Conservation (phyloP, 495 filamentous ascomycete genomes). For the Penicillium paxilli region DNA sequence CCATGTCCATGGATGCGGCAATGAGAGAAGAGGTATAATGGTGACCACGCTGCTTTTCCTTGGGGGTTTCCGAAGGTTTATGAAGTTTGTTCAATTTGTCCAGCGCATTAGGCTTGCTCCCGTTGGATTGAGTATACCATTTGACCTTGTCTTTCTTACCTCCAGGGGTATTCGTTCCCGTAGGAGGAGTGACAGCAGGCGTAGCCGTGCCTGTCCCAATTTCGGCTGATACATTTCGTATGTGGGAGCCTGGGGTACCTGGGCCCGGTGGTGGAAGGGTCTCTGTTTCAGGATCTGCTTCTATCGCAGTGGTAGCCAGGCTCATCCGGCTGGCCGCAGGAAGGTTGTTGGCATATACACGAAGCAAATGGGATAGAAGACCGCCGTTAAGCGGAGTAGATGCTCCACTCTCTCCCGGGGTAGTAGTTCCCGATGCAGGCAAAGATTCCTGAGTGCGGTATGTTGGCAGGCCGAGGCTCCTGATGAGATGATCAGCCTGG, state of each 20-base stretch:
- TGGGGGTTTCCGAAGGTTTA: conserved; percentile 2
- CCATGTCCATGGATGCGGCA: conserved; percentile 29
- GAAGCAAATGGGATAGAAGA: conserved; percentile 26
- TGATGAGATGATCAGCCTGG: conserved; percentile 27
- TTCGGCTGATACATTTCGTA: background rate
- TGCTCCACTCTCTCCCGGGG: conserved; percentile 18
- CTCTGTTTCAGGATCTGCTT: conserved; percentile 21
- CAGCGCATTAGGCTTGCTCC: conserved; percentile 7
- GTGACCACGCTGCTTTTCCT: conserved; percentile 7
- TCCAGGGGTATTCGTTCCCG: conserved; percentile 12
- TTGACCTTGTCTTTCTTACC: conserved; percentile 35
- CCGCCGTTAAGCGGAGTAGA: conserved; percentile 25
- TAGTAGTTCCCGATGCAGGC: conserved; percentile 15
- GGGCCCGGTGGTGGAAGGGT: conserved; percentile 17
- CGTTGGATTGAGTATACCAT: conserved; percentile 30
- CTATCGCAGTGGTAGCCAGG: conserved; percentile 17
- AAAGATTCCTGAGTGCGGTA: conserved; percentile 5
- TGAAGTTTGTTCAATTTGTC: background rate
- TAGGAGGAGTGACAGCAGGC: no score
- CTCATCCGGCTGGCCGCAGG: conserved; percentile 23
- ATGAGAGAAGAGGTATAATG: conserved; percentile 32
- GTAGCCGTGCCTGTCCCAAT: background rate
- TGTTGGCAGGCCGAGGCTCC: conserved; percentile 19
- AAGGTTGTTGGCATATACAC: conserved; percentile 30
- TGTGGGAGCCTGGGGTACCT: conserved; percentile 8